Base-by-base conservation (phyloP, 768 basidiomycete genomes). In the Tubosaeta sp. region DNA sequence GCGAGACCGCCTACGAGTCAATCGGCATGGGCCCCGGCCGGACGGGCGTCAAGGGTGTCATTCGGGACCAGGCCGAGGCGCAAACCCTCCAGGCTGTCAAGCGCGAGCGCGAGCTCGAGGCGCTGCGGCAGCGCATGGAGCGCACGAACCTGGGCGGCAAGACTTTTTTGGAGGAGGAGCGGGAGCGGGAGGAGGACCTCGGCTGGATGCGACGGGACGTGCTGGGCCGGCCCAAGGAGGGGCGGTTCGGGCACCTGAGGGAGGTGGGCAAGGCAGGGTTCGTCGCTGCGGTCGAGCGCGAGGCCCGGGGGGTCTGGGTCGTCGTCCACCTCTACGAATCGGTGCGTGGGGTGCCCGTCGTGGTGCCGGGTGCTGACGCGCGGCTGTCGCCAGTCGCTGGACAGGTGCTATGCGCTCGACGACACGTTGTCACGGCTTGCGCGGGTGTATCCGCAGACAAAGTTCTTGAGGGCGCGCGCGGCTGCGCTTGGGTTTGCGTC, bases 11-110 rank as follows among this genome's bases (percentile, higher is more conserved):
- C 11, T 54, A 72, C 43, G 81, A 85, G 48, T 83, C 84, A 12
- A 89, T 91, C 44, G 88, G 90, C 9, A 87, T 91, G 86, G 87
- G 85, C 4, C 87, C 87, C 10, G 90, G 90, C 4, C 76, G 90
- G 24, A 93, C 90, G 6, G 90, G 90, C 19, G 90, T 92, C 42
- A 93, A 93, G 58, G 90, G 90, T 22, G 90, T 93, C 52, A 87
- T 93, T 50, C 79, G 89, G 24, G 90, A 93, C 68, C 77, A 81
- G 27, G 74, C 83, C 51, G 90, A 93, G 61, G 87, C 87, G 3
- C 76, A 72, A 21, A 67, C 73, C 44, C 62, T 82, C 19, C 73
- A 78, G 44, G 76, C 79, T n/a, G 75, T 77, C 22, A 79, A 77
- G 55, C 73, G 73, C 11, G 73, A 73, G 4, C 70, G 66, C 16